phyloP scores from a whole-genome alignment of 2,329 filamentous ascomycete genomes.

The Grosmannia serpens region DNA sequence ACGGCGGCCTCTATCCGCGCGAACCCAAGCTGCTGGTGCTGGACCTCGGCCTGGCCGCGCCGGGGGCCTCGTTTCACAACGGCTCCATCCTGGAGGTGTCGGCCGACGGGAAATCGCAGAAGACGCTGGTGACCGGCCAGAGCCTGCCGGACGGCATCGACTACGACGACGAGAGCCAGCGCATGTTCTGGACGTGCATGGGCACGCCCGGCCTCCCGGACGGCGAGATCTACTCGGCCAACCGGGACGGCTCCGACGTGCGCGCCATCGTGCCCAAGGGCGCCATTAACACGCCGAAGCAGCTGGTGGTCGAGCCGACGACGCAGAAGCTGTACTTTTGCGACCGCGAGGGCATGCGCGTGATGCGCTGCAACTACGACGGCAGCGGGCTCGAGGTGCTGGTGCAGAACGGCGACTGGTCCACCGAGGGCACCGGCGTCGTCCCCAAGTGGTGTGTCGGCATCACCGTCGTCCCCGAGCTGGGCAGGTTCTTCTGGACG shows the following conservation, averaged over 20 bases:
- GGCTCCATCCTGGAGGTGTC: conserved; percentile 13
- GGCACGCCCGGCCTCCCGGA: conserved; percentile 26
- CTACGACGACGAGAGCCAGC: conserved; percentile 18
- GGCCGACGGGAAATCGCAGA: conserved; percentile 12
- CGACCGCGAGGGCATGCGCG: conserved; percentile 31
- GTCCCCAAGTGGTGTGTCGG: conserved; percentile 41
- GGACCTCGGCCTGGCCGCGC: conserved; percentile 16
- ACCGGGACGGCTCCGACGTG: conserved; percentile 36
- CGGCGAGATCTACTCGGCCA: conserved; percentile 30
- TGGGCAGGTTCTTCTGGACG: conserved; percentile 44
- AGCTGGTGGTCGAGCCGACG: conserved; percentile 22
- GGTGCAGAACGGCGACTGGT: conserved; percentile 22
- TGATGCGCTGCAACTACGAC: conserved; percentile 27
- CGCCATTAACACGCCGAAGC: conserved; percentile 36
- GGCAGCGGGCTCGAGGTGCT: conserved; percentile 27
- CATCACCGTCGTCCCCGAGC: conserved; percentile 31
- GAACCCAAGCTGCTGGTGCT: conserved; percentile 16
- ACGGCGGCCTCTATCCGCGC: conserved; percentile 27
- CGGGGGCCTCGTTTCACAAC: neutral
- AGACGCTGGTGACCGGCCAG: conserved; percentile 16
- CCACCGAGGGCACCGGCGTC: conserved; percentile 18
- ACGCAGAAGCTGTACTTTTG: conserved; percentile 27
- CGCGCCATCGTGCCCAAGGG: conserved; percentile 30
- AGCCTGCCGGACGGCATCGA: conserved; percentile 33
- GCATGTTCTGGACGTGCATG: conserved; percentile 41